Base-by-base conservation (phyloP, 495 filamentous ascomycete species). In the Margaritispora aquatica region DNA sequence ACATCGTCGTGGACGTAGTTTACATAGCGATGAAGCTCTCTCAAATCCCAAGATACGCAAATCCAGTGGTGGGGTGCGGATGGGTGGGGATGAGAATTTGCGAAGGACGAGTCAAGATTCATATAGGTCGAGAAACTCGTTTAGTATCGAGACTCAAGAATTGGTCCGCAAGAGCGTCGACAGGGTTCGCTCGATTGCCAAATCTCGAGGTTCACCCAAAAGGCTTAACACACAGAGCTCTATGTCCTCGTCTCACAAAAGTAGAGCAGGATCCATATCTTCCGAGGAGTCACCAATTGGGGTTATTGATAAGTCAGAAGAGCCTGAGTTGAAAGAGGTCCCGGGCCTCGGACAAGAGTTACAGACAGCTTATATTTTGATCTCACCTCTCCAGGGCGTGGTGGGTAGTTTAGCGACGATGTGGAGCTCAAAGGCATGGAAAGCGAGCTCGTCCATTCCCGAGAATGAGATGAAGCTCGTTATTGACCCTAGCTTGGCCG, bases 381-480 rank as follows among this genome's bases (percentile, higher is more conserved):
- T 97, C 34, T 96, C 90, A 3, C 92, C 92, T 1, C 76, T 92
- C 2, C 75, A 91, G 23, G 83, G 87, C 1, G 75, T 88, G 0
- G 66, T 85, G 21, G 84, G 79, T 26, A 76, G 72, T 54, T 71
- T 88, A 15, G 73, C 79, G 20, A 88, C 82, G 2, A 66, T 82
- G 58, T 85, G 82, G 22, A 49, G 36, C 38, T 50, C n/a, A 34
- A 8, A 17, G 7, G 11, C 38, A 9, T 44, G 38, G 38, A 60
- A 54, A 60, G 26, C 23, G 17, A 17, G 31, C 13, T 66, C 69
- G 21, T 62, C 53, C 9, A 64, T 73, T 21, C 64, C 63, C n/a
- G 77, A 83, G 60, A 67, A 71, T 47, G 86, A 88, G 68, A 74
- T 87, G 67, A 61, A 79, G 47, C 49, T 66, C 22, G 58, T 50